These are phyloP conservation scores for Penicillium polonicum DNA, from an alignment of 2,329 filamentous ascomycete species.

Conservation along the genomic window DNA sequence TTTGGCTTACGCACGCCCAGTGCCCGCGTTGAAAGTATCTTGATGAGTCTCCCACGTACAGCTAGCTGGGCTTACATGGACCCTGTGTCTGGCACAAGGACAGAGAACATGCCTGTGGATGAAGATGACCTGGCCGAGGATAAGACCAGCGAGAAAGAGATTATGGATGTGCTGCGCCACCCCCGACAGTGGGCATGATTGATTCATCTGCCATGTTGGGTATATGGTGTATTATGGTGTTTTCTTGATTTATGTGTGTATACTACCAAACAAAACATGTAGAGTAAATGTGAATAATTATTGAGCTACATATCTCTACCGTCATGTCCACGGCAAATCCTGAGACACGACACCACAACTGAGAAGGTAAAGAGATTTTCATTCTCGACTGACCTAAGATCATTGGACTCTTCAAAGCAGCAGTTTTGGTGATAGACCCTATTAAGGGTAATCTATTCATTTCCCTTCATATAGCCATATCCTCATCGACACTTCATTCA, in stretches of 20 bases:
- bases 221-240: not conserved
- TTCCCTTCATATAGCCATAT: not conserved
- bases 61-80: slow-evolving; percentile 98
- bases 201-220: not conserved
- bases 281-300: slow-evolving; percentile 1
- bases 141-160: slow-evolving; percentile 63
- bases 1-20: slow-evolving; percentile 94
- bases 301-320: not conserved
- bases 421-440: too few species aligned
- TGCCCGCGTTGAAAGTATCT: slow-evolving; percentile 88
- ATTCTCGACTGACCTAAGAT: not conserved
- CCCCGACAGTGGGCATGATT: slow-evolving; percentile 59
- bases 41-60: slow-evolving; percentile 94
- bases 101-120: slow-evolving; percentile 49
- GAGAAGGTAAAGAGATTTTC: not conserved
- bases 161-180: slow-evolving; percentile 69
- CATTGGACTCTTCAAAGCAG: not conserved
- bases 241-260: slow-evolving; percentile 4
- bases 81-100: slow-evolving; percentile 47
- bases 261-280: not conserved
- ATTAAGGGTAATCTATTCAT: too few species aligned
- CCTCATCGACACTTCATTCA: fast-evolving
- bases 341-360: not conserved
- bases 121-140: slow-evolving; percentile 37
- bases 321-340: not conserved